These are phyloP conservation scores for Pezicula neosporulosa DNA, from an alignment of 2,329 filamentous ascomycete species.

Conservation along the genomic window DNA sequence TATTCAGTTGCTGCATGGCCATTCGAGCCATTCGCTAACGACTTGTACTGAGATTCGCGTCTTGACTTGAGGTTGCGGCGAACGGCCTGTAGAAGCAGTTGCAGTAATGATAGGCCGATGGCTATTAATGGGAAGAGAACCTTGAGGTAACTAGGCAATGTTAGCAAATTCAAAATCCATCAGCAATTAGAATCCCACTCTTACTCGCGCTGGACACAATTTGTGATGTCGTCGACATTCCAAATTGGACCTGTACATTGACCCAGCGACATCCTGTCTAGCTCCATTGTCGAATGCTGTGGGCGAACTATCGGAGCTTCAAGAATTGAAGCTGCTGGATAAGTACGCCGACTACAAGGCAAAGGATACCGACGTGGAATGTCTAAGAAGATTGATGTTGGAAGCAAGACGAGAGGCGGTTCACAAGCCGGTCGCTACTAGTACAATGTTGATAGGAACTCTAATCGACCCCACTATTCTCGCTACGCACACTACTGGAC, in stretches of 20 bases:
- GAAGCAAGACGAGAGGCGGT: not conserved
- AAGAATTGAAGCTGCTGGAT: not conserved
- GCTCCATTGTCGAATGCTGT: not conserved
- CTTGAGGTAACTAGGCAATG: conserved; percentile 64
- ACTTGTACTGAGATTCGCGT: conserved; percentile 53
- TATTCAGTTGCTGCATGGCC: conserved; percentile 31
- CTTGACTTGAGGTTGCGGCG: conserved; percentile 49
- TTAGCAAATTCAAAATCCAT: conserved; percentile 9
- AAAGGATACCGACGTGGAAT: not conserved
- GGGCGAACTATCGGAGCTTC: not conserved
- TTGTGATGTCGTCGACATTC: conserved; percentile 60
- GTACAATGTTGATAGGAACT: not conserved
- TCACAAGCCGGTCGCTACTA: not conserved
- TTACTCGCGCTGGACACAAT: conserved; percentile 66
- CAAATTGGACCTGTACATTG: conserved; percentile 38
- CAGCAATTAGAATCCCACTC: conserved; percentile 29
- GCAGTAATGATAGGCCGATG: conserved; percentile 66
- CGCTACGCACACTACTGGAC: not conserved
- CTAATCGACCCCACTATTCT: not conserved
- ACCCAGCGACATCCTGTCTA: conserved; percentile 16
- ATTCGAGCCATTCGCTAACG: conserved; percentile 42
- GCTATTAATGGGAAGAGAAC: conserved; percentile 74
- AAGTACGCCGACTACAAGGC: not conserved
- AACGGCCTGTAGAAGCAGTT: conserved; percentile 57
- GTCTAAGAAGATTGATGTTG: not conserved